Conservation (phyloP, 2,329 filamentous ascomycete species). For the Fusarium temperatum region DNA sequence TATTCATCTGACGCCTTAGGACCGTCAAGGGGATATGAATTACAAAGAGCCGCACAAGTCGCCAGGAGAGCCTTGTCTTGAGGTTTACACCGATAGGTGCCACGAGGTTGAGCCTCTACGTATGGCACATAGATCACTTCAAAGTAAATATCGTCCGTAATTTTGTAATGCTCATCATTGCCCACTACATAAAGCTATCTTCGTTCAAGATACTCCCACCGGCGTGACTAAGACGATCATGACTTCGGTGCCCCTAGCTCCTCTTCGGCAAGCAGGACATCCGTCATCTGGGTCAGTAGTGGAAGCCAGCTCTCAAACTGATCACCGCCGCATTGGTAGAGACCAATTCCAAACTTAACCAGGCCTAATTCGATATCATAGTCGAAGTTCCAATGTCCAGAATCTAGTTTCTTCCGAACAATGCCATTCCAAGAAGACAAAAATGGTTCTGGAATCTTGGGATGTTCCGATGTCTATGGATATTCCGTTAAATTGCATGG, state of each 20-base stretch:
- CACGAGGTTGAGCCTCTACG: too few species aligned
- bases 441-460: neutral
- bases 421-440: neutral
- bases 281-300: neutral
- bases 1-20: too few species aligned
- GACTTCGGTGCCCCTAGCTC: accelerated
- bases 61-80: too few species aligned
- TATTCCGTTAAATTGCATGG: neutral
- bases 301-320: neutral
- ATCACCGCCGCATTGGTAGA: neutral
- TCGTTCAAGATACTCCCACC: too few species aligned
- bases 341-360: neutral
- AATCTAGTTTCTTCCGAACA: neutral
- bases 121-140: too few species aligned
- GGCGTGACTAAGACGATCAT: neutral
- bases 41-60: too few species aligned
- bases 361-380: neutral
- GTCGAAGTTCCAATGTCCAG: accelerated
- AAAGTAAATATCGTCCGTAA: too few species aligned
- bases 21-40: too few species aligned
- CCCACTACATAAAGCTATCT: accelerated
- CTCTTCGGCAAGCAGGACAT: neutral
- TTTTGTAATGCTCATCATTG: too few species aligned
- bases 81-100: too few species aligned
- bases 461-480: neutral